Evolutionary conservation across 495 filamentous ascomycete genomes (phyloP), one percentile per base, ranked within the genome.

Genomic region (Coniosporium apollinis): DNA sequence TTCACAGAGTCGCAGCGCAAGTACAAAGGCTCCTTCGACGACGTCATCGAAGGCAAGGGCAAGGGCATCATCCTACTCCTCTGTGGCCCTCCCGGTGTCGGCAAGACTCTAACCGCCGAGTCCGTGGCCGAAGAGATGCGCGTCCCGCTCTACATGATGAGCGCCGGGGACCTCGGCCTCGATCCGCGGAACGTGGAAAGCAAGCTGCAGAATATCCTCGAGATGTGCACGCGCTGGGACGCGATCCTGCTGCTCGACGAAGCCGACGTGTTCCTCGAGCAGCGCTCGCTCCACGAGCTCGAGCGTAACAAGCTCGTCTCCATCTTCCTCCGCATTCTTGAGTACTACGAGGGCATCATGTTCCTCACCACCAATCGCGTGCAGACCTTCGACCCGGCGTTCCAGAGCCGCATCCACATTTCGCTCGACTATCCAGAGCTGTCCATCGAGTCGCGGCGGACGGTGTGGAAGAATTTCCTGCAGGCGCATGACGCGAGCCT

Each of bases 231-330:
- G 4, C 41, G 51, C 9, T 60, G 57, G 57, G 54, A 58, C 42
- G 56, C 60, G 11, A 55, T 70, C 31, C 48, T 72, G 0, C 55
- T 73, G 0, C 57, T 82, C 0, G 76, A 81, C 35, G 74, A 82
- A 52, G 71, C 69, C 22, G 76, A 82, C 37, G 69, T 78, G 8
- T 79, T 76, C 57, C 59, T 79, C 14, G 67, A 76, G 52, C 39
- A 51, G 29, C 51, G 55, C 6, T 44, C 40, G 1, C 44, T 54
- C 3, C 51, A 58, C 36, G 55, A 58, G 36, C 42, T 58, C 5
- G 51, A 56, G 37, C 48, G 57, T 0, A 60, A 57, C 39, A 55
- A 58, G 48, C 47, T 58, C 19, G 57, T 60, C 22, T 47, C 42
- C 4, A 60, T 67, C 22, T 71, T 69, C 49, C 44, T 69, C 22